phyloP scores from a whole-genome alignment of 2,329 filamentous ascomycete species.

The Arthrobotrys conoides region DNA sequence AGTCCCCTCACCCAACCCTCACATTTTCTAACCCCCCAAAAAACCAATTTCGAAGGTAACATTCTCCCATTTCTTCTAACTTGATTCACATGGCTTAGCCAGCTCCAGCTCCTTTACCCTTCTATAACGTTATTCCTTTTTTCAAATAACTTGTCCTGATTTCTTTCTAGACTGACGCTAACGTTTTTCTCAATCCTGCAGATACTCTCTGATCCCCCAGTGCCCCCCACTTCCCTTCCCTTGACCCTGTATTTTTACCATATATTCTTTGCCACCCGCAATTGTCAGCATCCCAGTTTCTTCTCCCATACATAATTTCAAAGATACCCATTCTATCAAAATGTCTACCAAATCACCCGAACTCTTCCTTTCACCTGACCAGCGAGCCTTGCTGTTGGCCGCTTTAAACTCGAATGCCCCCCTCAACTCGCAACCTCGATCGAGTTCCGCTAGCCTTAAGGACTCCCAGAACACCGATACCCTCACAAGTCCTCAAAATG shows the following conservation, averaged over 20 bases:
- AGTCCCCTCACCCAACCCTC: slow-evolving; percentile 26
- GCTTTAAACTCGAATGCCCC: slow-evolving; percentile 78
- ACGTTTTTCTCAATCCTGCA: slow-evolving; percentile 25
- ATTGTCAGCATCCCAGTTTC: slow-evolving; percentile 21
- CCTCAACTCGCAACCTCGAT: slow-evolving; percentile 67
- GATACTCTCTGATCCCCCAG: slow-evolving; percentile 8
- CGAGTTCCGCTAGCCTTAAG: slow-evolving; percentile 62
- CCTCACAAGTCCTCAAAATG: slow-evolving; percentile 64
- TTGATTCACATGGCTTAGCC: not conserved
- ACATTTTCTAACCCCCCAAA: slow-evolving; percentile 9
- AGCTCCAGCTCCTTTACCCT: slow-evolving; percentile 8
- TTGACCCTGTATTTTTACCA: slow-evolving; percentile 17
- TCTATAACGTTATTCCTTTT: slow-evolving; percentile 33
- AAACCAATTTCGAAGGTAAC: slow-evolving; percentile 35
- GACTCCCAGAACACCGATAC: slow-evolving; percentile 62
- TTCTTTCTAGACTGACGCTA: slow-evolving; percentile 1
- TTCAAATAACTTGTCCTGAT: not conserved
- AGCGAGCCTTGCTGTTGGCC: slow-evolving; percentile 81
- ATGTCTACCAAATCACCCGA: slow-evolving; percentile 64
- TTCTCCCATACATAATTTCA: slow-evolving; percentile 62
- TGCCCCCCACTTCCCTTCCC: slow-evolving; percentile 14
- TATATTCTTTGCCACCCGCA: slow-evolving; percentile 27
- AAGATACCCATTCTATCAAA: slow-evolving; percentile 63
- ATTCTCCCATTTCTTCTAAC: not conserved
- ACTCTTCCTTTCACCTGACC: slow-evolving; percentile 80